Base-by-base conservation (phyloP, 2,329 filamentous ascomycete species). In the Penicillium palitans region DNA sequence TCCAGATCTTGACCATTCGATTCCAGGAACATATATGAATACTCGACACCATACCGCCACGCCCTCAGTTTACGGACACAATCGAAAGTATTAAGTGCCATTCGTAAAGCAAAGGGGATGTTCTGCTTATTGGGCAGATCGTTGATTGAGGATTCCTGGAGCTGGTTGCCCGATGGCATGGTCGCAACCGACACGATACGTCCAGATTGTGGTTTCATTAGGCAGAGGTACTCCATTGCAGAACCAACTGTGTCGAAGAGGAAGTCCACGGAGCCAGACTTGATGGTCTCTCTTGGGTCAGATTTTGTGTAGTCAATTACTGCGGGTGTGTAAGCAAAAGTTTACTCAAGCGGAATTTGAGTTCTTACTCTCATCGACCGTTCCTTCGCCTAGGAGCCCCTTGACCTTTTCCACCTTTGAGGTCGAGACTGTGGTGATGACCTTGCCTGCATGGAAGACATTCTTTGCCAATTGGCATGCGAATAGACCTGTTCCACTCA, bases 381-480 rank as follows among this genome's bases (percentile, higher is more conserved):
- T 70, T 0, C 77, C 79, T 0, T 76, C 66, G 2, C 77, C 77
- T 9, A 80, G 65, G 7, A 77, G 63, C 56, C 76, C 62, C 42
- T 78, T 74, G 0, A 83, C 79, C 24, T 79, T 72, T 0, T 70
- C 60, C 33, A 85, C 57, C 68, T 85, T 85, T 10, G 75, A 59
- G 24, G 82, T 83, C 4, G 82, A 84, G 0, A 81, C 80, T 0
- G 82, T 83, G 0, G 81, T 76, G 46, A 85, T 79, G 54, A 85
- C 72, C 47, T 72, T 77, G 0, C 67, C 67, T 1, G 78, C 83
- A 0, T 78, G 74, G 48, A 81, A 84, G 3, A 80, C 74, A 31
- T 81, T 80, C 62, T 80, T 82, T 3, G 81, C 79, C 2, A 84
- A 67, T 68, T 85, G 82, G 27, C 80, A 75, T 0, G 72, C 79